Base-by-base conservation (phyloP, 108 stramenopile genomes). In the Cyclotella atomus region DNA sequence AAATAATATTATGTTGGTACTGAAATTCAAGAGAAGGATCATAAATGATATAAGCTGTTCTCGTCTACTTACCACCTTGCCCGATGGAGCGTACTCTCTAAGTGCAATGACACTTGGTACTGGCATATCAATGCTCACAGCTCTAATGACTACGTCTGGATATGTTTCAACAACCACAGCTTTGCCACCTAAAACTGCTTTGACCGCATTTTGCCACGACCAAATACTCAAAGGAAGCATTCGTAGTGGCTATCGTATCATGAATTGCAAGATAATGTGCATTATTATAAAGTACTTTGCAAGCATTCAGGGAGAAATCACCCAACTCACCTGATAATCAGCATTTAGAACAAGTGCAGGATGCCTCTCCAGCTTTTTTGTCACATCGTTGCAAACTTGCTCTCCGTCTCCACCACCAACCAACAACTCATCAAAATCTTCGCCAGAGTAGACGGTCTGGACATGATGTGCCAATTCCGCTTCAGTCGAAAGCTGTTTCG, bases 171-270 rank as follows among this genome's bases (percentile, higher is more conserved):
- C 94, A 7, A 95, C 94, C 0, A 82, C 86, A 17, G 92, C 94
- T 61, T 91, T 91, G 24, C 91, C 94, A 50, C 75, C 79, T 25
- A 92, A 83, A 21, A 95, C 82, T 5, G 88, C 87, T 75, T 95
- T 95, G 71, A 95, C 82, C n/a, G 94, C 82, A 35, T 91, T 90
- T 66, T 95, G 94, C 94, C 94, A 95, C 30, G 80, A 80, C 90
- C 89, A 95, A 14, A 91, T 65, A 71, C 80, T 82, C 9, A 95
- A 76, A 17, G 94, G 94, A 24, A 92, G 63, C 72, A 89, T 87
- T 24, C 85, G 69, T 23, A 88, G 27, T n/a, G 88, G 88, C 78
- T 84, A 46, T 44, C 8, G 15, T 16, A n/a, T 46, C 20, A 74
- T 49, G 14, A 71, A 77, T 54, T 68, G 35, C 3, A 20, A 46